These are phyloP conservation scores for Acacia pycnantha DNA, from an alignment of 331 rosid species.

Conservation along the genomic window DNA sequence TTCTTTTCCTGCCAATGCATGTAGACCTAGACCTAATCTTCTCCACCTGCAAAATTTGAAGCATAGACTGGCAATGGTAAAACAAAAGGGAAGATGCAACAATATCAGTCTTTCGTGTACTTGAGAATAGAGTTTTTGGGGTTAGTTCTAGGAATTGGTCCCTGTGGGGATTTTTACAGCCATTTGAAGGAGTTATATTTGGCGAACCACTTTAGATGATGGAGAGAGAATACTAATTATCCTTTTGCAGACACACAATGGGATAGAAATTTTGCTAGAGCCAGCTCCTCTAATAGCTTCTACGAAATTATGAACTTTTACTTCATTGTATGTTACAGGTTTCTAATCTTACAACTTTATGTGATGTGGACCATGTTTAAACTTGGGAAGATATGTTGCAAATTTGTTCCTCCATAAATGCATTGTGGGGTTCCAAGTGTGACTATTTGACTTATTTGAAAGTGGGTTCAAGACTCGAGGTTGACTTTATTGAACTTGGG, in stretches of 20 bases:
- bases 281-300: not conserved
- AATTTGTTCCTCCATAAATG: too few relatives aligned
- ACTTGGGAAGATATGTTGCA: not conserved
- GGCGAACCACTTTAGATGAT: conserved; percentile 11
- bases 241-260: not conserved
- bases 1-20: conserved; percentile 12
- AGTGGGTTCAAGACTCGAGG: too few relatives aligned
- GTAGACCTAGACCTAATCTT: conserved; percentile 27
- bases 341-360: not conserved
- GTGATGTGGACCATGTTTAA: not conserved
- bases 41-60: conserved; percentile 25
- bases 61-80: conserved; percentile 23
- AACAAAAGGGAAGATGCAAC: conserved; percentile 27
- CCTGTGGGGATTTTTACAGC: conserved; percentile 9
- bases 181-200: conserved; percentile 16
- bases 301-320: not conserved
- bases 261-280: conserved; percentile 25
- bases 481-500: too few relatives aligned
- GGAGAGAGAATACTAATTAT: not conserved
- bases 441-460: too few relatives aligned
- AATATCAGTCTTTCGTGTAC: conserved; percentile 22
- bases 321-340: not conserved
- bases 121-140: conserved; percentile 35
- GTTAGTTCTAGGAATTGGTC: conserved; percentile 28
- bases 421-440: too few relatives aligned